Base-by-base conservation (phyloP, 2,329 filamentous ascomycete species). In the Colletotrichum incanum region DNA sequence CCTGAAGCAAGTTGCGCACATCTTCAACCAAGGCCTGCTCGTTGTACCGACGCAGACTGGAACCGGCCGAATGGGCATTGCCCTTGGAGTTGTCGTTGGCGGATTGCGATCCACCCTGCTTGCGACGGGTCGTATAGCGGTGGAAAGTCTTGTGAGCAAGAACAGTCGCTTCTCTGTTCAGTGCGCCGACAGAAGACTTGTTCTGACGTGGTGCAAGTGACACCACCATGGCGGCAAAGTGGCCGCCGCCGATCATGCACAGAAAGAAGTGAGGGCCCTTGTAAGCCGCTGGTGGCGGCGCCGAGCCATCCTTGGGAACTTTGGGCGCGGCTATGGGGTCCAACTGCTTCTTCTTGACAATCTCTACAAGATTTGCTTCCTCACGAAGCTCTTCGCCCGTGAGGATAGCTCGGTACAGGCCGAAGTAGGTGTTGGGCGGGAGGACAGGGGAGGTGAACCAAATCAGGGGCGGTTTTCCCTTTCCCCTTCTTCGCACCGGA, bases 61-160 rank as follows among this genome's bases (percentile, higher is more conserved):
- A 94, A 80, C 97, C 96, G 9, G 95, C 97, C 5, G 96, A 98
- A 82, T 98, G 95, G 0, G 96, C 96, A 58, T 93, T 92, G 18
- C 96, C 96, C 79, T 98, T 98, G n/a, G 95, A 90, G 73, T 94
- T 93, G 81, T 99, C 96, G 80, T 95, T 98, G 37, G 96, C 93
- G 3, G 95, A 97, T 81, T 99, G 96, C 14, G 95, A 92, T 52
- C 97, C 96, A 86, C 96, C 96, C 81, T 99, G 96, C 81, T 99
- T 99, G 76, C 96, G 90, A 75, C 96, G 89, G 7, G 96, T 99
- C 0, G 97, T 99, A 80, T 99, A 99, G 69, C 96, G 90, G 81
- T 99, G 97, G 81, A 98, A 99, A 0, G 96, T 98, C 85, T 99
- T 99, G 83, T 98, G 96, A 0, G 95, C 96, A 55, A 98, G 88